A percentile compares a stretch with the other conserved stretches of the same genome.
phyloP scores from a whole-genome alignment of 2,329 filamentous ascomycete species.

The Fusarium papillatum region DNA sequence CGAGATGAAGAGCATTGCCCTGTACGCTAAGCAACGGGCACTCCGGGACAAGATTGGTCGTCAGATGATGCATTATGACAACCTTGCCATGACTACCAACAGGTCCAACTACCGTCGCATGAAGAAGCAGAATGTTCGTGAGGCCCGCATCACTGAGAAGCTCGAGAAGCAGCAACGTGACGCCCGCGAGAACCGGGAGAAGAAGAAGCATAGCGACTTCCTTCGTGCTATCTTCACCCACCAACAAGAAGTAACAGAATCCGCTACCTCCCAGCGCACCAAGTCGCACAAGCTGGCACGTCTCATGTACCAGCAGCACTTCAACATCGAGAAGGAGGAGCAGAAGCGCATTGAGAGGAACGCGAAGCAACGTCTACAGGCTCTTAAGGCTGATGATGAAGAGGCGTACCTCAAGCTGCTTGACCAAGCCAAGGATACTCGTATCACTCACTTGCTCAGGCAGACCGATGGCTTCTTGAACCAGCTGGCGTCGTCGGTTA shows the following conservation, averaged over 20 bases:
- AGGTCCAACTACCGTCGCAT: constrained; percentile 90
- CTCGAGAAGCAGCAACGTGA: constrained; percentile 99
- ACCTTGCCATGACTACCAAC: constrained; percentile 97
- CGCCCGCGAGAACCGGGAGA: constrained; percentile 94
- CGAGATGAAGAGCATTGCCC: constrained; percentile 90
- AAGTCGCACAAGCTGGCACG: constrained; percentile 90
- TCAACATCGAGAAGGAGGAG: constrained; percentile 98
- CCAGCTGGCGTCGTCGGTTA: constrained; percentile 94
- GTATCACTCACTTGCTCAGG: constrained; percentile 96
- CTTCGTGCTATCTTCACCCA: constrained; percentile 89
- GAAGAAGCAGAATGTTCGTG: constrained; percentile 97
- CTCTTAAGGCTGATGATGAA: constrained; percentile 98
- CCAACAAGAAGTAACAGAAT: constrained; percentile 80
- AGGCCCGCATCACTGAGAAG: constrained; percentile 98
- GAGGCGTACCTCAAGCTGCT: constrained; percentile 98
- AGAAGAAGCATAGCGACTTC: constrained; percentile 97
- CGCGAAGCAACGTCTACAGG: constrained; percentile 99
- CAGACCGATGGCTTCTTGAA: constrained; percentile 98
- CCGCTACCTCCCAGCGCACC: constrained; percentile 75
- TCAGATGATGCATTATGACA: constrained; percentile 96
- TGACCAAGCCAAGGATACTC: constrained; percentile 98
- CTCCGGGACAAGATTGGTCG: constrained; percentile 89
- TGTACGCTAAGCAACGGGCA: constrained; percentile 90
- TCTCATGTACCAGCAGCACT: constrained; percentile 90
- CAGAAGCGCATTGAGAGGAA: constrained; percentile 98